phyloP scores from a whole-genome alignment of 2,329 filamentous ascomycete species.

The Albifimbria verrucaria region DNA sequence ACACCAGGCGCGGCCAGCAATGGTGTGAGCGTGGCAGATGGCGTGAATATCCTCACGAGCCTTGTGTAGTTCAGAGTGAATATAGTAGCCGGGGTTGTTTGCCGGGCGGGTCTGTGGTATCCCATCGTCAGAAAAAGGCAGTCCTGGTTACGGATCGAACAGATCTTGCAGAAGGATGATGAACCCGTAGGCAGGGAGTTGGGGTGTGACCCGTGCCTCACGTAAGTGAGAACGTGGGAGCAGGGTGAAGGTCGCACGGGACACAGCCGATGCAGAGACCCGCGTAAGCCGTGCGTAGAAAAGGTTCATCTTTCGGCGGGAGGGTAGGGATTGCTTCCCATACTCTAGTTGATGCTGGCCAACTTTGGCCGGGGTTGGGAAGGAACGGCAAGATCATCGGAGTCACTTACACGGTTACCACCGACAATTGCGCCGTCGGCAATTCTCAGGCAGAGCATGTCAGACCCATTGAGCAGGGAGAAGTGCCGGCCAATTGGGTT shows the following conservation, averaged over 20 bases:
- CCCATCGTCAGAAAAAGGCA: background rate
- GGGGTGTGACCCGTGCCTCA: too few relatives aligned
- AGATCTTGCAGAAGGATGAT: too few relatives aligned
- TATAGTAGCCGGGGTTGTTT: constrained; percentile 67
- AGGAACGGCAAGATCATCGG: background rate
- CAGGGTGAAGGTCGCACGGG: too few relatives aligned
- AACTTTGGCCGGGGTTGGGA: too few relatives aligned
- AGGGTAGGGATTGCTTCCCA: too few relatives aligned
- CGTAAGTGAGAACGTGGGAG: too few relatives aligned
- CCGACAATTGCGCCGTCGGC: constrained; percentile 57
- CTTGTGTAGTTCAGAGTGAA: constrained; percentile 67
- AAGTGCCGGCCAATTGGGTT: constrained; percentile 67
- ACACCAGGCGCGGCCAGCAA: constrained; percentile 64
- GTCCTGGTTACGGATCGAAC: background rate
- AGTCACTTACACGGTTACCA: constrained; percentile 45
- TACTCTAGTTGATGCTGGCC: too few relatives aligned
- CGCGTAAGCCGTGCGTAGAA: too few relatives aligned
- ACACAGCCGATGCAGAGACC: too few relatives aligned
- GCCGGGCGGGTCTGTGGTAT: constrained; percentile 43
- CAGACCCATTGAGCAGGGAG: constrained; percentile 60
- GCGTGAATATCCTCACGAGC: constrained; percentile 63
- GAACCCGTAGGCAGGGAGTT: too few relatives aligned
- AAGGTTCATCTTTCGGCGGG: too few relatives aligned
- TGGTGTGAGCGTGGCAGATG: constrained; percentile 67
- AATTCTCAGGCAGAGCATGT: constrained; percentile 64